Percentiles rank a stretch among this genome's conserved stretches.
Conservation (phyloP, 2,329 filamentous ascomycete genomes). For the Verticillium tricorpus region DNA sequence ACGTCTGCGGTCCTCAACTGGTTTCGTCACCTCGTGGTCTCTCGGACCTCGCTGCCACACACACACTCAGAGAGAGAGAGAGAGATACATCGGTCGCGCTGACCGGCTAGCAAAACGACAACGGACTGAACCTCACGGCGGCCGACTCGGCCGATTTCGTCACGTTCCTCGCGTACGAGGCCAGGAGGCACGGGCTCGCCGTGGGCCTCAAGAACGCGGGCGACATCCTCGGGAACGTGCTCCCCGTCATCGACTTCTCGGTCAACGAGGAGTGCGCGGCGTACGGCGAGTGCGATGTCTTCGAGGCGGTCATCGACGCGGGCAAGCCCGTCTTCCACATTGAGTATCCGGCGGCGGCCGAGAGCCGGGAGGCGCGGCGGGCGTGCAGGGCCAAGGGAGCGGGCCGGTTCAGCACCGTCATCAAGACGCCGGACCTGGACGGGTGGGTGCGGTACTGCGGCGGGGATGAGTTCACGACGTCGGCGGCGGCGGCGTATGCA, state of each 20-base stretch:
- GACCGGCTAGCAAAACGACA: constrained; percentile 46
- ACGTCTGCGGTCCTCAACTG: too few relatives aligned
- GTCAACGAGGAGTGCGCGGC: constrained; percentile 68
- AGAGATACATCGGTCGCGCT: too few relatives aligned
- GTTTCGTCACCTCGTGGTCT: too few relatives aligned
- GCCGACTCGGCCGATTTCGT: constrained; percentile 55
- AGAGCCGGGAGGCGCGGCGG: constrained; percentile 22
- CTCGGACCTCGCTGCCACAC: neutral
- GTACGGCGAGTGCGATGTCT: constrained; percentile 55
- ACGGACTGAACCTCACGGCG: constrained; percentile 54
- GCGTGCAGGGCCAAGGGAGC: constrained; percentile 43
- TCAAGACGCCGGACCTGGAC: constrained; percentile 61
- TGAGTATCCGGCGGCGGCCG: constrained; percentile 58
- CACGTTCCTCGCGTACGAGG: constrained; percentile 52
- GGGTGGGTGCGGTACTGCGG: constrained; percentile 58
- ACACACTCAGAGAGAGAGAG: too few relatives aligned
- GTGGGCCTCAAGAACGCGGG: constrained; percentile 67
- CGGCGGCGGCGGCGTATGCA: neutral
- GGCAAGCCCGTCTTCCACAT: constrained; percentile 70
- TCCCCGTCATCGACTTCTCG: constrained; percentile 54
- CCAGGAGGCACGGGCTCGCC: constrained; percentile 49
- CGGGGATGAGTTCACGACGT: constrained; percentile 8
- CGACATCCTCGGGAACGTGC: constrained; percentile 46
- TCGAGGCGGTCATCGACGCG: constrained; percentile 51
- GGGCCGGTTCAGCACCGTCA: constrained; percentile 55